These are phyloP conservation scores for Stellera chamaejasme DNA, from an alignment of 345 rosid species.

Conservation along the genomic window DNA sequence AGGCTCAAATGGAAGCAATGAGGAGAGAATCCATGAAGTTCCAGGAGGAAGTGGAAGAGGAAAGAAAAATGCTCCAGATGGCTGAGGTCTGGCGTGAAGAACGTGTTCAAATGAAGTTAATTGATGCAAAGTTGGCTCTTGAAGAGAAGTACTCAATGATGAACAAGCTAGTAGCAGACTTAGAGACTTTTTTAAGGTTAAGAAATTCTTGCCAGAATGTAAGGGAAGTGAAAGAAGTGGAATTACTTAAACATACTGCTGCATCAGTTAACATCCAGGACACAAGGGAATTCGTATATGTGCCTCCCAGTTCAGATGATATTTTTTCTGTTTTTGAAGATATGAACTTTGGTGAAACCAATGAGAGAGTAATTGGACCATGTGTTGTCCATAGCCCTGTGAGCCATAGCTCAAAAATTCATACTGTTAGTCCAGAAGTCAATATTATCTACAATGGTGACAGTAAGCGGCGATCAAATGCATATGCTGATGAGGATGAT, in stretches of 20 bases:
- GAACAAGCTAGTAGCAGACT: conserved; percentile 44
- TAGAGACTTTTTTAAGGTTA: conserved; percentile 38
- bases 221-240: conserved; percentile 27
- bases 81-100: conserved; percentile 89
- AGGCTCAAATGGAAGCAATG: conserved; percentile 47
- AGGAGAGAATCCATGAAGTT: conserved; percentile 55
- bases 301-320: conserved; percentile 45
- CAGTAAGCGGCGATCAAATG: conserved; percentile 23
- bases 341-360: conserved; percentile 27
- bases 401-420: conserved; percentile 39
- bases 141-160: conserved; percentile 37
- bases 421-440: conserved; percentile 40
- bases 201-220: conserved; percentile 20
- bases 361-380: conserved; percentile 24
- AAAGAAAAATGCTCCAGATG: conserved; percentile 77
- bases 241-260: conserved; percentile 35
- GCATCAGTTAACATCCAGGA: conserved; percentile 38
- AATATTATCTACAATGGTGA: conserved; percentile 16
- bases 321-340: conserved; percentile 54
- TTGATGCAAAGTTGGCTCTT: conserved; percentile 56
- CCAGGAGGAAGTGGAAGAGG: conserved; percentile 55
- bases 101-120: conserved; percentile 77
- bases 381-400: conserved; percentile 23
- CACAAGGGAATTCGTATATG: conserved; percentile 43
- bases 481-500: conserved; percentile 26